A percentile compares a stretch with the other conserved stretches of the same genome.
Evolutionary conservation across 2,329 filamentous ascomycete genomes (phyloP).

Genomic region (Monosporascus sp.): DNA sequence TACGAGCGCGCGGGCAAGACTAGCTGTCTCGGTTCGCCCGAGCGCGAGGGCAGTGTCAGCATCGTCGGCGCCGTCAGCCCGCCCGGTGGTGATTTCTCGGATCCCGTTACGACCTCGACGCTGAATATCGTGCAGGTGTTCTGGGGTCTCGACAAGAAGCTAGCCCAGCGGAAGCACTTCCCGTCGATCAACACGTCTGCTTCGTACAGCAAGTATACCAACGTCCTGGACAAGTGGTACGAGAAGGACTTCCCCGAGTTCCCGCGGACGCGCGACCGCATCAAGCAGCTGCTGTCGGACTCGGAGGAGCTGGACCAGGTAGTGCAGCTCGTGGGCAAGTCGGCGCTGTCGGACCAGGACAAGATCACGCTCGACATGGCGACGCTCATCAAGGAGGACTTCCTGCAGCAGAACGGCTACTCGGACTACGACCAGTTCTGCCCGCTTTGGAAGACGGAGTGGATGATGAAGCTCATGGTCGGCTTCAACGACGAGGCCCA

Average conservation of each 20-base stretch:
- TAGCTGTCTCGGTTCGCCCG: conserved; percentile 78
- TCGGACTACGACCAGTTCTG: conserved; percentile 99
- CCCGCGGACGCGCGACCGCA: conserved; percentile 83
- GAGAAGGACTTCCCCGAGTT: conserved; percentile 92
- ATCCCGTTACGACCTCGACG: conserved; percentile 90
- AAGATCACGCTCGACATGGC: conserved; percentile 97
- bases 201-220: conserved; percentile 96
- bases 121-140: conserved; percentile 98
- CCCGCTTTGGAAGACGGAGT: conserved; percentile 98
- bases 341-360: conserved; percentile 88
- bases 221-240: conserved; percentile 85
- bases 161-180: conserved; percentile 98
- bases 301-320: conserved; percentile 98
- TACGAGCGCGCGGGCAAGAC: conserved; percentile 96
- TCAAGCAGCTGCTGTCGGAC: conserved; percentile 88
- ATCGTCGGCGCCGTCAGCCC: conserved; percentile 97
- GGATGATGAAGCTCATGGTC: conserved; percentile 99
- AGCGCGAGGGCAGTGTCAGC: conserved; percentile 86
- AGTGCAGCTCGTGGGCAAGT: conserved; percentile 96
- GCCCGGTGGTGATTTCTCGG: conserved; percentile 97
- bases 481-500: conserved; percentile 96
- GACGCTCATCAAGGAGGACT: conserved; percentile 92
- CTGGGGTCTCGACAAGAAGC: conserved; percentile 99
- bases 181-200: conserved; percentile 93
- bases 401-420: conserved; percentile 98